Base-by-base conservation (phyloP, 108 stramenopile genomes). In the Pseudonitzschia delicatissima region DNA sequence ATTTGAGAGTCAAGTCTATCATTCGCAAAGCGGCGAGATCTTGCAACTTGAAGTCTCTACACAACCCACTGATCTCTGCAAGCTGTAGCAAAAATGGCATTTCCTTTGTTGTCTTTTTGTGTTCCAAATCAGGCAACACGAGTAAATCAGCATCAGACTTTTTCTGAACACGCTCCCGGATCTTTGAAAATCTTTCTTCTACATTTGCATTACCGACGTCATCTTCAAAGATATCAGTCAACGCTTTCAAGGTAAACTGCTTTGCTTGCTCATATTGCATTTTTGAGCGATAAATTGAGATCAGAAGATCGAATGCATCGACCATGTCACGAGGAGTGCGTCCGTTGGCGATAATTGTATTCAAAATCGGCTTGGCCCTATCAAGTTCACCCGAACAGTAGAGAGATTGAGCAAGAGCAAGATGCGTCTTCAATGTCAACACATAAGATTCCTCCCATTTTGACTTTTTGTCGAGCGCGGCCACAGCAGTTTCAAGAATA, bases 81-180 rank as follows among this genome's bases (percentile, higher is more conserved):
- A 61, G 60, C 20, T 61, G 39, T 26, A 61, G 36, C 60, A 61
- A 42, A 23, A 61, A 61, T 15, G 60, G 60, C 60, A 61, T 61
- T 42, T 61, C 40, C 39, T 21, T 42, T 21, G 26, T 0, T 37
- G 34, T 61, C 39, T 61, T 61, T 36, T 42, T 61, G 32, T 69
- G 44, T 39, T 60, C 59, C 59, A 69, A 61, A 26, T 61, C 59
- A 12, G 42, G 33, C 15, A 57, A 40, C 18, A 61, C 39, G 34
- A 61, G 60, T 36, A 61, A 61, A 61, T 61, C 60, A 4, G 60
- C 39, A 37, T 61, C 60, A 0, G 60, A 61, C 25, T n/a, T 61
- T 20, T 37, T 37, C 34, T 61, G 39, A 35, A 61, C 39, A 17
- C 20, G 60, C 25, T 27, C 5, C 25, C 60, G 18, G 9, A 61